Evolutionary conservation across 2,329 filamentous ascomycete species (phyloP), one percentile per base, ranked within the genome.

Genomic region (Fusarium drepaniforme): DNA sequence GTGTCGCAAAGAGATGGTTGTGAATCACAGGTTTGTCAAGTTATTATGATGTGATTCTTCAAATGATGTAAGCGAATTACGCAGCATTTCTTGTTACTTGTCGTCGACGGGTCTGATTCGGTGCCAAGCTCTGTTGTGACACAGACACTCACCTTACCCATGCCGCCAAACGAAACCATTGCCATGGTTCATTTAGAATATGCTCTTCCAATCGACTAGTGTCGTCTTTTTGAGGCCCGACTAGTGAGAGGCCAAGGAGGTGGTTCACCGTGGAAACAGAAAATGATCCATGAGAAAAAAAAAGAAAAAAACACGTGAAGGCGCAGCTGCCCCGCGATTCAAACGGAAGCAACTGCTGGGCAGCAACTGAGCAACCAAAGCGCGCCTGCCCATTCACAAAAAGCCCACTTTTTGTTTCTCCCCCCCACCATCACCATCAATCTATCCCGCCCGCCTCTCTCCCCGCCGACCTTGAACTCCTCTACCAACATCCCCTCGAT

Each of bases 401-500:
- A 58, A 64, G 23, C 66, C 75, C 75, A 60, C 77, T 72, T 71
- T 71, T 78, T 71, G 68, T 73, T 78, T 71, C 59, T 68, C 66
- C 71, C 44, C 44, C 74, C 74, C 72, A 56, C 65, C 75, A 74
- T 72, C 72, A 73, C 66, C 67, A 58, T 62, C 74, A 76, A 76
- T 75, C 75, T 66, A 73, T 67, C 70, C 59, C 73, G 67, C 70
- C 59, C 70, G 68, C 66, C 69, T 73, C 76, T 76, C 76, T 75
- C 67, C 73, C 76, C 78, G 72, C 70, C 67, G 53, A 58, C 57
- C 28, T 64, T 62, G 35, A 73, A 70, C 53, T 64, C 72, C 53
- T 51, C 64, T 35, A 15, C 33, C 33, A 35, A 35, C 66, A 67
- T 67, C 66, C n/a, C 53, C 60, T 66, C 40, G 64, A 59, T 57